Base-by-base conservation (phyloP, 1,284 basidiomycete species). In the Neolentinus lepideus region DNA sequence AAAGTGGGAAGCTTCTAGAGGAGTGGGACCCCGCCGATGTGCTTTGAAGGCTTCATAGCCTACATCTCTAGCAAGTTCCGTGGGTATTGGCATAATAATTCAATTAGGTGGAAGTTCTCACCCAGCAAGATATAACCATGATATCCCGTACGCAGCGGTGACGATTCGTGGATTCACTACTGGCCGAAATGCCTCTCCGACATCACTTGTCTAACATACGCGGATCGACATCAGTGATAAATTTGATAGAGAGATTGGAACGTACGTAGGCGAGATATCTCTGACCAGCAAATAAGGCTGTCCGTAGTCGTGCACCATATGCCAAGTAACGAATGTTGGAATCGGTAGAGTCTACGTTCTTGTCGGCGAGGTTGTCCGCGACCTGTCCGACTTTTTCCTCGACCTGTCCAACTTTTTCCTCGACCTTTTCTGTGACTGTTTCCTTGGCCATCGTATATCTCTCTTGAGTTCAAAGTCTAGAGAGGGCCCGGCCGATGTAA, bases 11-110 rank as follows among this genome's bases (percentile, higher is more conserved):
- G 87, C 86, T 71, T 94, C 89, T 33, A 85, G 67, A 1, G 86
- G 74, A 16, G 83, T 78, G 2, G 92, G 91, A 1, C 91, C 90
- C 50, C 77, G 77, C 58, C 84, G 75, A 60, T 86, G 80, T 1
- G 90, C 84, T 67, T 94, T 94, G 75, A 93, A 97, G 2, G 92
- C 85, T 66, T 95, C 93, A 69, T 93, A 96, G n/a, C 81, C 78
- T 38, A 96, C 92, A 66, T 97, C 94, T 24, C 47, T 50, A 25
- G 27, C 12, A 26, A 50, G 27, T 10, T n/a, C 9, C 47, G 10
- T 12, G 11, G 12, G 22, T 21, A 21, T 12, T 11, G 6, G 4
- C 6, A 10, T 29, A 6, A n/a, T 21, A 22, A 50, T 14, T 50
- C 22, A 12, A 31, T 38, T 26, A 55, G 56, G 60, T 58, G 60